These are phyloP conservation scores for Trametes versicolor DNA, from an alignment of 1,284 basidiomycete species.

Conservation along the genomic window DNA sequence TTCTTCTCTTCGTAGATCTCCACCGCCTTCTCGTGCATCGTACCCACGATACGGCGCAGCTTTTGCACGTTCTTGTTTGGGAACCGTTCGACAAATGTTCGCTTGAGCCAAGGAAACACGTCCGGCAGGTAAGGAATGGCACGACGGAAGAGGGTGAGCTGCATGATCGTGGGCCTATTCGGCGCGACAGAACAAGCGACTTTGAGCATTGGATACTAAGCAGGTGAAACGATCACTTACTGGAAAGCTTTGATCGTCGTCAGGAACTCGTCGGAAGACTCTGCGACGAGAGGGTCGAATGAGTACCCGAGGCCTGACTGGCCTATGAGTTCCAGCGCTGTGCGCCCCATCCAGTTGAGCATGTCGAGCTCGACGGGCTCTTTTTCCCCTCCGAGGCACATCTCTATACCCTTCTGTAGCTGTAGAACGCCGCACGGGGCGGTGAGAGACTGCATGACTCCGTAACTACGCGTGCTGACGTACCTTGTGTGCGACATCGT, in stretches of 20 bases:
- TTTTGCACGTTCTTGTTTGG: conserved; percentile 33
- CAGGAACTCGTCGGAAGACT: conserved; percentile 38
- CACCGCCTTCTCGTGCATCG: conserved; percentile 30
- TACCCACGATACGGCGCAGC: conserved; percentile 31
- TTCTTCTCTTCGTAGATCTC: conserved; percentile 39
- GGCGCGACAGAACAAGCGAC: neutral
- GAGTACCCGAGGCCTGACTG: conserved; percentile 50
- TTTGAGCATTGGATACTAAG: neutral
- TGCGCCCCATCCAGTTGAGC: conserved; percentile 43
- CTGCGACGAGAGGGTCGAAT: conserved; percentile 44
- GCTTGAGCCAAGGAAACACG: conserved; percentile 1
- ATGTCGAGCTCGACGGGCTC: conserved; percentile 6
- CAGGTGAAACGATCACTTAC: conserved; percentile 25
- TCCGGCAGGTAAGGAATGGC: conserved; percentile 1
- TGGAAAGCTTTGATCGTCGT: conserved; percentile 44
- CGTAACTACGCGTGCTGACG: neutral
- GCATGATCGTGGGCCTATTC: neutral
- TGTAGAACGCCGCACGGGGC: neutral
- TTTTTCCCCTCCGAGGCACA: neutral
- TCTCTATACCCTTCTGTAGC: conserved; percentile 34
- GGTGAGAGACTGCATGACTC: neutral
- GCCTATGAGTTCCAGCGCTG: conserved; percentile 49
- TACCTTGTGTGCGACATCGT: conserved; percentile 25
- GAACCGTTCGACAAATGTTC: conserved; percentile 27
- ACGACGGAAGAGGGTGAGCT: neutral